Evolutionary conservation across 1,284 basidiomycete genomes (phyloP).

Genomic region (Apiotrichum sp.): DNA sequence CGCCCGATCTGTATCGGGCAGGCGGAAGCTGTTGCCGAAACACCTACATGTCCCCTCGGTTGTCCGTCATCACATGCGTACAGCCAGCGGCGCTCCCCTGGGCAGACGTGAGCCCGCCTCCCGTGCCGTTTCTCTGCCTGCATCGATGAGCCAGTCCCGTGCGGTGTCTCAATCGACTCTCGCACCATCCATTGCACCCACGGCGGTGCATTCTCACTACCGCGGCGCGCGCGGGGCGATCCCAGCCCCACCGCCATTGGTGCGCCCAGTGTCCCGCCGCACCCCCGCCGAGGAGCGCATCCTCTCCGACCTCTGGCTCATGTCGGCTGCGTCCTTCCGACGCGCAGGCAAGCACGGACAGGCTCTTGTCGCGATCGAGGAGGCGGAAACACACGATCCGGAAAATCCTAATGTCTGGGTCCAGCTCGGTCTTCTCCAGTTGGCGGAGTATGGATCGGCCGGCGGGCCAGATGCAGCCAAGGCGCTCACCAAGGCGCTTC

Average conservation of each 20-base stretch:
- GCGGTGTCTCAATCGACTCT: slow-evolving; percentile 22
- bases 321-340: slow-evolving; percentile 89
- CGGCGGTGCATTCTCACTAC: slow-evolving; percentile 75
- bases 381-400: slow-evolving; percentile 85
- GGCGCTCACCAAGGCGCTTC: slow-evolving; percentile 74
- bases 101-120: too few species aligned
- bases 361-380: slow-evolving; percentile 82
- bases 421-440: slow-evolving; percentile 75
- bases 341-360: slow-evolving; percentile 83
- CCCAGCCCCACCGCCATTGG: slow-evolving; percentile 24
- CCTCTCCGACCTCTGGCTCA: slow-evolving; percentile 84
- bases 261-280: slow-evolving; percentile 28
- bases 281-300: slow-evolving; percentile 62
- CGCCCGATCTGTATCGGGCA: neutral
- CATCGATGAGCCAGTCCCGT: slow-evolving; percentile 12
- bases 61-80: neutral
- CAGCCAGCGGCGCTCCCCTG: neutral
- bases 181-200: slow-evolving; percentile 52
- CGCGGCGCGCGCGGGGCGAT: slow-evolving; percentile 11
- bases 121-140: neutral
- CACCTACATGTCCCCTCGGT: slow-evolving; percentile 41
- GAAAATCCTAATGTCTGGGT: slow-evolving; percentile 88
- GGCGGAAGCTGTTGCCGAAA: slow-evolving; percentile 27
- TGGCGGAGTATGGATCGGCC: slow-evolving; percentile 33
- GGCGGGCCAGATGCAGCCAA: neutral